Evolutionary conservation across 2,329 filamentous ascomycete genomes (phyloP), one percentile per base, ranked within the genome.

Genomic region (Corniculantispora saksenae): DNA sequence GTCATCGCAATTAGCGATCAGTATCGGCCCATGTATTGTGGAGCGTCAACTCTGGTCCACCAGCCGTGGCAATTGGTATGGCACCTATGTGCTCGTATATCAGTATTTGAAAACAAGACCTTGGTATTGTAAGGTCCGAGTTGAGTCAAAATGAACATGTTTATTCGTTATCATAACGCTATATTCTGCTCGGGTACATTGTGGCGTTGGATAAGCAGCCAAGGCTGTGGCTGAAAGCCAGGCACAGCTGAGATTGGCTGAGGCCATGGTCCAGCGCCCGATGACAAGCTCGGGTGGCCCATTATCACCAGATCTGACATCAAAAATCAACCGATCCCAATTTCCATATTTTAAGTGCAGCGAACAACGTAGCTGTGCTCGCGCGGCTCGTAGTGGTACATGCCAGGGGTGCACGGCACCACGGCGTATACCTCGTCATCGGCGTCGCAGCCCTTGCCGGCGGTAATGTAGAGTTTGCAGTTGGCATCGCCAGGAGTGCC

Each of bases 371-470:
- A 59, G 40, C 40, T 47, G 25, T 59, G 56, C 40, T 59, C 56
- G 38, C 56, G 40, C 6, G 56, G 56, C 56, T 59, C 56, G 17
- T 48, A 59, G 56, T 59, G 56, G 25, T 19, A 59, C 23, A 32
- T 32, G 56, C 56, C 56, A 6, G 48, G 56, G 40, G 56, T 59
- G 25, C 56, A 59, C 19, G 56, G 56, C 25, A 59, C 56, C 10
- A 47, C 56, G 40, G 40, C 40, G 45, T 48, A 59, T 17, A 59
- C 56, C 45, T 59, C 25, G n/a, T 59, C 56, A 13, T 19, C 27
- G 19, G 40, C 40, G 23, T 59, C 56, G 56, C 56, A 59, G 40
- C 56, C 56, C 56, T 59, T 59, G 35, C 56, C 56, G 23, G 56
- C 56, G 3, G 56, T 47, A 15, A 59, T 21, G 19, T 32, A 32